These are phyloP conservation scores for Paraphoma chrysanthemicola DNA, from an alignment of 2,329 filamentous ascomycete genomes.

Conservation along the genomic window DNA sequence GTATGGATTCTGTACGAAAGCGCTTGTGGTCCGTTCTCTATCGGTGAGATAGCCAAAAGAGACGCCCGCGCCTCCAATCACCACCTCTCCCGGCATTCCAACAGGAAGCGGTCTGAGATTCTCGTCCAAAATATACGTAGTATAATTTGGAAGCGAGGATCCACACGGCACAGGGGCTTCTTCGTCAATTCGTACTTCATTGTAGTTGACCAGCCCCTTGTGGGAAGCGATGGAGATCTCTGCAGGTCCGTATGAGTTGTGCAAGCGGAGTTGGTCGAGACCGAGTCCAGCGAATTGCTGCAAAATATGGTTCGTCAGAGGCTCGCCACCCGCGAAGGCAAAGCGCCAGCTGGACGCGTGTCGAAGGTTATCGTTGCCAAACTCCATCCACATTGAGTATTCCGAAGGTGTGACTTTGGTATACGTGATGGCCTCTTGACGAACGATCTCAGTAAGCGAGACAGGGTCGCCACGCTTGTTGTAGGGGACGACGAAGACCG, in stretches of 20 bases:
- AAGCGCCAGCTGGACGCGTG: conserved; percentile 31
- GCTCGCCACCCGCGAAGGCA: conserved; percentile 38
- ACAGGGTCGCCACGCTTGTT: conserved; percentile 43
- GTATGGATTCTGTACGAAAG: conserved; percentile 5
- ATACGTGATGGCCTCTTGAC: conserved; percentile 43
- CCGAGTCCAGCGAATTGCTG: conserved; percentile 3
- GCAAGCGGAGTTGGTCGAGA: background rate
- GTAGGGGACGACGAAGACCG: conserved; percentile 44
- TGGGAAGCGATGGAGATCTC: conserved; percentile 9
- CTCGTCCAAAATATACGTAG: conserved; percentile 51
- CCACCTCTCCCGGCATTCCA: conserved; percentile 27
- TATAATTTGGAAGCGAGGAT: background rate
- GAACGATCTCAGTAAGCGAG: conserved; percentile 47
- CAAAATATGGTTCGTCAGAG: background rate
- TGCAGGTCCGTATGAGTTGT: conserved; percentile 27
- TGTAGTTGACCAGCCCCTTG: background rate
- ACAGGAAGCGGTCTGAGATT: conserved; percentile 19
- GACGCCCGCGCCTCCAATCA: conserved; percentile 49
- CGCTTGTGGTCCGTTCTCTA: conserved; percentile 20
- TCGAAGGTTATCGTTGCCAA: conserved; percentile 19
- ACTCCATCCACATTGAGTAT: conserved; percentile 36
- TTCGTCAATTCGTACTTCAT: background rate
- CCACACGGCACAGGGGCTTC: background rate
- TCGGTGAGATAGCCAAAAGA: conserved; percentile 46
- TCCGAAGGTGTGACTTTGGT: conserved; percentile 54